Conservation (phyloP, 1,284 basidiomycete genomes). For the Entoloma clypeatum region DNA sequence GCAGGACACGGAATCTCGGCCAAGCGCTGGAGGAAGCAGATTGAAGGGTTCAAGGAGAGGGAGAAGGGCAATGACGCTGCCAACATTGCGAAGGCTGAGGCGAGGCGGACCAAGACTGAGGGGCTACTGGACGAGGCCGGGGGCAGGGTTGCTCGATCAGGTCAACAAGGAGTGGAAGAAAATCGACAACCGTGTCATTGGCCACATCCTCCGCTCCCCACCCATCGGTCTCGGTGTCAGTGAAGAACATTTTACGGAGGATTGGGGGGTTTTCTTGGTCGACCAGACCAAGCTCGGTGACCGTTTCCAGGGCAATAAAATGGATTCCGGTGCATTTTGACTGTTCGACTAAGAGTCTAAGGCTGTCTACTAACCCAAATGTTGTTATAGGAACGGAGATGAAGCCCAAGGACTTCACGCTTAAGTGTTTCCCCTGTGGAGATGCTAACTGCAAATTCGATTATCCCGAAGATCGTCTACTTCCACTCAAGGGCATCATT, state of each 20-base stretch:
- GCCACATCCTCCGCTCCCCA: constrained; percentile 29
- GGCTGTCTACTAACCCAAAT: constrained; percentile 19
- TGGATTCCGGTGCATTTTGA: constrained; percentile 27
- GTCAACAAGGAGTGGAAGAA: constrained; percentile 24
- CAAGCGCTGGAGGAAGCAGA: constrained; percentile 11
- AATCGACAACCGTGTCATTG: constrained; percentile 27
- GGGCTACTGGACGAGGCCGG: constrained; percentile 16
- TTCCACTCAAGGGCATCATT: constrained; percentile 26
- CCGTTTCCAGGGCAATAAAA: constrained; percentile 24
- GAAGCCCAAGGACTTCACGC: constrained; percentile 19
- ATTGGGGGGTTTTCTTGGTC: constrained; percentile 34
- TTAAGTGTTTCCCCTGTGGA: constrained; percentile 23
- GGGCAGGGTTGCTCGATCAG: constrained; percentile 21
- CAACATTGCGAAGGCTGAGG: constrained; percentile 5
- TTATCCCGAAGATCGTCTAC: constrained; percentile 32
- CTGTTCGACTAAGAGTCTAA: constrained; percentile 22
- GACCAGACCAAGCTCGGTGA: constrained; percentile 27
- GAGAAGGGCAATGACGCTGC: constrained; percentile 11
- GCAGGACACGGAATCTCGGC: constrained; percentile 10
- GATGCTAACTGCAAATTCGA: constrained; percentile 22
- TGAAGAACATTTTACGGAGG: constrained; percentile 26
- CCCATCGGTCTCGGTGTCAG: constrained; percentile 23
- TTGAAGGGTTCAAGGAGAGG: constrained; percentile 13
- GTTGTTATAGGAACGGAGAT: constrained; percentile 29
- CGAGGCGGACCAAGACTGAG: constrained; percentile 12